Evolutionary conservation across 1,139 yeast genomes (phyloP), one percentile per base, ranked within the genome.

Genomic region (Yamadazyma membranifaciens): DNA sequence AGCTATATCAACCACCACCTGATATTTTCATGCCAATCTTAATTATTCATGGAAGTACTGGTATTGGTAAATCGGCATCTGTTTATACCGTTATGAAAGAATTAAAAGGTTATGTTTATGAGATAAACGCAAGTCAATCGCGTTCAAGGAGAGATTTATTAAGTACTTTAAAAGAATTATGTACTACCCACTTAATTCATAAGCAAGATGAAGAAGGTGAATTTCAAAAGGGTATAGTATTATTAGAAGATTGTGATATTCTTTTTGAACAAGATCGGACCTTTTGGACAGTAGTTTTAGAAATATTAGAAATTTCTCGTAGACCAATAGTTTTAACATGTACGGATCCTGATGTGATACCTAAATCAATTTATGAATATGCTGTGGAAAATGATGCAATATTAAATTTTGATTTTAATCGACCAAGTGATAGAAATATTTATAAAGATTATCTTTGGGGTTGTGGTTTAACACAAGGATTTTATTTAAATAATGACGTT

Each of bases 221-320:
- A 40, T 76, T 73, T 38, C 82, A 79, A 45, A 75, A 79, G 41
- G 89, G 92, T 5, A 65, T 89, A 7, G 81, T 92, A 3, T 61
- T 92, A 29, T 70, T 92, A 40, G 97, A 91, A 52, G 97, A 92
- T 51, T 91, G 87, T 22, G 96, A 92, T 58, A 68, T 87, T 11
- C 60, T 91, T 24, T 88, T 84, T 53, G 92, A 84, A 44, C 86
- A 81, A 37, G 96, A 89, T 50, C 77, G 74, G 48, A 80, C 81
- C 1, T 91, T 92, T 55, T 92, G 98, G 97, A 57, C 70, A 1
- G 82, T 83, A 1, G 75, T 89, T 3, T 78, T 75, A 37, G 83
- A 80, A 43, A 70, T 88, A 12, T 63, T 88, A 30, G 69, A 74
- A 31, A 76, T 79, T 25, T 78, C 95, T 0, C 73, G 91, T 50